These are phyloP conservation scores for Breviolum minutum DNA, from an alignment of 73 alveolate genomes.

Conservation along the genomic window DNA sequence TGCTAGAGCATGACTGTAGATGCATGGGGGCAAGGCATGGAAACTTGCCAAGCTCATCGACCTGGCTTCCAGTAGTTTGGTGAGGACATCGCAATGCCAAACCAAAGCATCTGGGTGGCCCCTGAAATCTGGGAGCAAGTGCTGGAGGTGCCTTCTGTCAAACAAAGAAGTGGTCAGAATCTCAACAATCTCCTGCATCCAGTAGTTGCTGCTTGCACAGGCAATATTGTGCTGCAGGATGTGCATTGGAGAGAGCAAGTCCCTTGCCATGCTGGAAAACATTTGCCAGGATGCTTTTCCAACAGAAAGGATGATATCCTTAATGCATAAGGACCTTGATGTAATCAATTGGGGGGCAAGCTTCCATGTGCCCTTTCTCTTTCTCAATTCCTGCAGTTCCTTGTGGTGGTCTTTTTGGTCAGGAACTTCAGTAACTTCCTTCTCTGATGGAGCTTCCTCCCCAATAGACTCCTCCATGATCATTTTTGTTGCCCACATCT, in stretches of 20 bases:
- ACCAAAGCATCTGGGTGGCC: background rate
- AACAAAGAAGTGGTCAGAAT: background rate
- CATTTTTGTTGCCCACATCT: background rate
- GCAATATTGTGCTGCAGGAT: background rate
- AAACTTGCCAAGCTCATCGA: background rate
- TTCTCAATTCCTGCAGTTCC: background rate
- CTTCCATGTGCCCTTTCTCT: slow-evolving; percentile 32
- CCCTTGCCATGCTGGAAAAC: slow-evolving; percentile 5
- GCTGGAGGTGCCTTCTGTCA: background rate
- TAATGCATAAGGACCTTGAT: background rate
- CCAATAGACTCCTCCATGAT: background rate
- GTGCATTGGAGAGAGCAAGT: background rate
- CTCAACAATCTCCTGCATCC: background rate
- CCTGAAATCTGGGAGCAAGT: background rate
- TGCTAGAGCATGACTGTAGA: background rate
- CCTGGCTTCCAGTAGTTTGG: background rate
- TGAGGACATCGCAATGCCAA: background rate
- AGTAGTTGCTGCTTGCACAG: background rate
- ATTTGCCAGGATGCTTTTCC: slow-evolving; percentile 20
- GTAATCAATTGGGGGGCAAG: background rate
- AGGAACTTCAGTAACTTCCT: background rate
- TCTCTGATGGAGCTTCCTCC: background rate
- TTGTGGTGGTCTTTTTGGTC: background rate
- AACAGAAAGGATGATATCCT: background rate
- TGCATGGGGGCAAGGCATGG: background rate